Base-by-base conservation (phyloP, 2,329 filamentous ascomycete species). In the Talaromyces sp. region DNA sequence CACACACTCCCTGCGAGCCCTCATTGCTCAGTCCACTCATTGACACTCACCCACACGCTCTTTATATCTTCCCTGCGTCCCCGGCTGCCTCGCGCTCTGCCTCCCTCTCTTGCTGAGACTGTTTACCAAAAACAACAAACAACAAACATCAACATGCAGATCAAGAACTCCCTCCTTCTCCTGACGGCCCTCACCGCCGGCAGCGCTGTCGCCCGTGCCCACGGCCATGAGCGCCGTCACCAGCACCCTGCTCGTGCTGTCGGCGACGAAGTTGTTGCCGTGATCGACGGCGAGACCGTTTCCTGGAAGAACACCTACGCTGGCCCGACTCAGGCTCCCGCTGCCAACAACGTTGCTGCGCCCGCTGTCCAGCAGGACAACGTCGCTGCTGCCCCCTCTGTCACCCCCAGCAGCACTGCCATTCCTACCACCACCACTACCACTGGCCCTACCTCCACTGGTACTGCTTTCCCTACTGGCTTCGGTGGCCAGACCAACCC, bases 151-250 rank as follows among this genome's bases (percentile, higher is more conserved):
- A 32, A 33, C 47, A 77, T 77, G 75, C 73, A 75, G 63, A 61
- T 76, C 67, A 75, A 76, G 65, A 73, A 74, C 66, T 71, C 73
- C 22, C 52, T 75, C 63, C 60, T 75, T 59, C 64, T 76, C 62
- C 62, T 75, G 60, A 70, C 72, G 60, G 73, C 74, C 58, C 59
- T 77, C 69, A 70, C 72, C 66, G 74, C 74, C 62, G 68, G 73
- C 64, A 70, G 71, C 44, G 67, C 72, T 33, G 67, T 72, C 44
- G 75, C 72, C 63, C 74, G 73, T 64, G 64, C 70, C 49, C 74
- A 76, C 67, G 73, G 72, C 63, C 74, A 76, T 62, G 71, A 76
- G 59, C 74, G 73, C 63, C 74, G 73, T 61, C 73, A 76, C 63
- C 66, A 67, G 33, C 72, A 75, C 67, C 62, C 69, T 22, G 56